Conservation (phyloP, 2,329 filamentous ascomycete species). For the Cladophialophora chaetospira region DNA sequence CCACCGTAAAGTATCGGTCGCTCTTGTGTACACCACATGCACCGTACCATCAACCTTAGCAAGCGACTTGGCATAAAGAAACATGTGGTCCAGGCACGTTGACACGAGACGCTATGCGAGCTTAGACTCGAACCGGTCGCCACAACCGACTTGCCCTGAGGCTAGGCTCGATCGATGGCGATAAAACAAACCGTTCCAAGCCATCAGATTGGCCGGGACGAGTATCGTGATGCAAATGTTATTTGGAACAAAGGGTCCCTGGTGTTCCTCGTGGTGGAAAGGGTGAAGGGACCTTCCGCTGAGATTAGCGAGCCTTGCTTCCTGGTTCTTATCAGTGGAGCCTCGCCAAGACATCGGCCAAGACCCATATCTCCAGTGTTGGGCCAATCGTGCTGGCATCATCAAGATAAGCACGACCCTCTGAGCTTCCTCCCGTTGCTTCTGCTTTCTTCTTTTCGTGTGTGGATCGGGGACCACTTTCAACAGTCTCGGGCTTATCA, state of each 20-base stretch:
- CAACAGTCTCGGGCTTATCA: background rate
- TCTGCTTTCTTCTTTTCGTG: constrained; percentile 2
- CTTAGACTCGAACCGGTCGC: constrained; percentile 8
- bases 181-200: background rate
- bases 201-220: constrained; percentile 11
- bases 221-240: constrained; percentile 9
- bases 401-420: constrained; percentile 8
- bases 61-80: constrained; percentile 13
- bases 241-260: constrained; percentile 10
- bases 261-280: constrained; percentile 5
- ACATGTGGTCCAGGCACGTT: too few species aligned
- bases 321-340: constrained; percentile 23
- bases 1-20: constrained; percentile 7
- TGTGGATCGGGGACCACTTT: background rate
- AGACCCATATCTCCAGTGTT: constrained; percentile 16
- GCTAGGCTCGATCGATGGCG: constrained; percentile 14
- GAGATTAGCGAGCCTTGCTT: constrained; percentile 25
- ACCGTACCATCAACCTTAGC: background rate
- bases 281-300: background rate
- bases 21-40: background rate
- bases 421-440: constrained; percentile 4
- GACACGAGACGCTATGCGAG: constrained; percentile 5
- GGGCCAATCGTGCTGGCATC: constrained; percentile 13
- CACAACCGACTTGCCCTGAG: constrained; percentile 13
- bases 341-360: constrained; percentile 16